Base-by-base conservation (phyloP, 73 alveolate genomes). In the Paramecium octaurelia region DNA sequence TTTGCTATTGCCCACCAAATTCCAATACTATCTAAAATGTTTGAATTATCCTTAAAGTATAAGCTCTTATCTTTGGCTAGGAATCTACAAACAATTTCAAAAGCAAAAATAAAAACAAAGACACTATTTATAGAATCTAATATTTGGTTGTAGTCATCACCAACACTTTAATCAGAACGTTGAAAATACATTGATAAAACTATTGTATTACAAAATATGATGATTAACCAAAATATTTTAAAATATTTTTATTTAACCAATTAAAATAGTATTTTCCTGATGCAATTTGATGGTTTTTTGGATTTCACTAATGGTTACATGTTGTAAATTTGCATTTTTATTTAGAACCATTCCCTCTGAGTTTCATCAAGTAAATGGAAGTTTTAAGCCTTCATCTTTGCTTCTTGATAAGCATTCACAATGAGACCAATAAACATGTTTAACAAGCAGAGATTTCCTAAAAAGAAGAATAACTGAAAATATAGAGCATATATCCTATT, bases 361-460 rank as follows among this genome's bases (percentile, higher is more conserved):
- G 83, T 58, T 58, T 59, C 46, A 58, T 86, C 71, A 58, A 29
- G 71, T 59, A 59, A 86, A 36, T 35, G 58, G 36, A 87, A 40
- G 20, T 87, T 87, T 21, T 77, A 21, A 8, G 86, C 84, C 43
- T 87, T 87, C 64, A 36, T 54, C 34, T 87, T 87, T 31, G 86
- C 86, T 27, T 87, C 93, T 64, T 87, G 36, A 87, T 59, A 87
- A 44, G 84, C 86, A 43, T 87, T 42, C 11, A 77, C 86, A 57
- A 87, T 87, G 4, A 87, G 60, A 20, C 93, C 93, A 23, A 77
- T 87, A 38, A 87, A 87, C 60, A 77, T 77, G 9, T 87, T 87
- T 9, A 87, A 35, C 10, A 87, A 57, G 24, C 84, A 64, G 3
- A 87, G 64, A 38, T 87, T 87, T 6, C 93, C 93, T 7, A 87